Evolutionary conservation across 305 asterid species (phyloP).

Genomic region (Lippia alba): DNA sequence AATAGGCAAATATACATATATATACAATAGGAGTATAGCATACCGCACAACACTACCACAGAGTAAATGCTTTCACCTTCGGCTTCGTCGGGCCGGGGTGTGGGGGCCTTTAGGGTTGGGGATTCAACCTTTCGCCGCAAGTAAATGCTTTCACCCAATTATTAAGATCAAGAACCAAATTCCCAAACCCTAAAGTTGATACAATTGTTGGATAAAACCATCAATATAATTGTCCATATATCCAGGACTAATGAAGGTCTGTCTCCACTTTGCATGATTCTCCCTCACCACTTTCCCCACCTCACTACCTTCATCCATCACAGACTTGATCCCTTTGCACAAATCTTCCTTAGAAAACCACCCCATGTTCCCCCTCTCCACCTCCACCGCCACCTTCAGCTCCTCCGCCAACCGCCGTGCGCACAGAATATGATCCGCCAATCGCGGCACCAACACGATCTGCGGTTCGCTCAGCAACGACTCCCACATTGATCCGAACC

Average conservation of each 20-base stretch:
- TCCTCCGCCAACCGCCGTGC: constrained; percentile 67
- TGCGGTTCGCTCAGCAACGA: constrained; percentile 66
- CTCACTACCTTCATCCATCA: constrained; percentile 61
- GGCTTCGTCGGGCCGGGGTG: no score
- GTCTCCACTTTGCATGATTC: constrained; percentile 69
- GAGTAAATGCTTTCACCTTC: not conserved
- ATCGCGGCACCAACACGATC: constrained; percentile 68
- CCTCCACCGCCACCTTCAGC: constrained; percentile 79
- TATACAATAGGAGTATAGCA: not conserved
- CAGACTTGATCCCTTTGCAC: constrained; percentile 56
- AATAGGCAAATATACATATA: not conserved
- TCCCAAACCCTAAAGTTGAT: constrained; percentile 31
- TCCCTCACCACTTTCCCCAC: constrained; percentile 48
- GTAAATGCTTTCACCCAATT: not conserved
- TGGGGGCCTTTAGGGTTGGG: no score
- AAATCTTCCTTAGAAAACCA: constrained; percentile 68
- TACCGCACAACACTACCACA: not conserved
- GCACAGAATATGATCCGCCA: constrained; percentile 71
- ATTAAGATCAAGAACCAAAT: not conserved
- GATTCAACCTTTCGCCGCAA: no score
- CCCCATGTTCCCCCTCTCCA: constrained; percentile 61
- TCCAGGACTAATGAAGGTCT: constrained; percentile 37
- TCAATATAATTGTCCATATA: constrained; percentile 59
- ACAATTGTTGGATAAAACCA: constrained; percentile 50
- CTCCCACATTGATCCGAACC: constrained; percentile 91